These are phyloP conservation scores for Nephelium lappaceum DNA, from an alignment of 345 rosid species.

Conservation along the genomic window DNA sequence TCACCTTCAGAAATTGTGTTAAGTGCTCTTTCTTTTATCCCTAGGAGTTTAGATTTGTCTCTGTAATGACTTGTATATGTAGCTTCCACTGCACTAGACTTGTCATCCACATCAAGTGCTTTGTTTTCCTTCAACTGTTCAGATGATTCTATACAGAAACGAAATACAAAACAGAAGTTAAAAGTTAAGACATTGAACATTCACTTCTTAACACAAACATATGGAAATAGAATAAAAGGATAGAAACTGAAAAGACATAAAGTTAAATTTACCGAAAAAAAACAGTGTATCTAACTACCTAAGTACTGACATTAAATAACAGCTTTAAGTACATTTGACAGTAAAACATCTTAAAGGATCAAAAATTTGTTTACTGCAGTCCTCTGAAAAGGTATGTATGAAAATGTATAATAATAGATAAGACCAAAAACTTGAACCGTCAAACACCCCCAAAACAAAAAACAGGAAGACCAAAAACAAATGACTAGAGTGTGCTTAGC, in stretches of 20 bases:
- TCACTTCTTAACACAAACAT: not conserved
- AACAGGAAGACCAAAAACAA: not conserved
- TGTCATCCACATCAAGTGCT: conserved; percentile 50
- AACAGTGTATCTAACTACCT: not conserved
- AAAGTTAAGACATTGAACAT: not conserved
- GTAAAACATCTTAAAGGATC: not conserved
- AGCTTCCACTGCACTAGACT: conserved; percentile 54
- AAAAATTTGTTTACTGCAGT: not conserved
- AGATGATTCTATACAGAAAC: conserved; percentile 60
- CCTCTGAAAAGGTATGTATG: not conserved
- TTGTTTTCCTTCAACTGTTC: conserved; percentile 70
- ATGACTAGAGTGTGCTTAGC: not conserved
- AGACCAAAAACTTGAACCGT: not conserved
- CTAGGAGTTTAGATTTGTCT: conserved; percentile 44
- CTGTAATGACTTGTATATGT: conserved; percentile 44
- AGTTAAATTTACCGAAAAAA: not conserved
- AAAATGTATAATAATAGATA: not conserved
- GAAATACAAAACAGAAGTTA: not conserved
- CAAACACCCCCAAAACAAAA: not conserved
- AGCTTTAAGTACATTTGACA: not conserved
- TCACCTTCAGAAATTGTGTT: conserved; percentile 41
- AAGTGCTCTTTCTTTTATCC: conserved; percentile 45
- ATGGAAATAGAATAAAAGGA: not conserved
- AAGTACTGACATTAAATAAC: not conserved
- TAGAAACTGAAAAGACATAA: not conserved